Conservation (phyloP, 2,329 filamentous ascomycete genomes). For the Apiospora kogelbergensis region DNA sequence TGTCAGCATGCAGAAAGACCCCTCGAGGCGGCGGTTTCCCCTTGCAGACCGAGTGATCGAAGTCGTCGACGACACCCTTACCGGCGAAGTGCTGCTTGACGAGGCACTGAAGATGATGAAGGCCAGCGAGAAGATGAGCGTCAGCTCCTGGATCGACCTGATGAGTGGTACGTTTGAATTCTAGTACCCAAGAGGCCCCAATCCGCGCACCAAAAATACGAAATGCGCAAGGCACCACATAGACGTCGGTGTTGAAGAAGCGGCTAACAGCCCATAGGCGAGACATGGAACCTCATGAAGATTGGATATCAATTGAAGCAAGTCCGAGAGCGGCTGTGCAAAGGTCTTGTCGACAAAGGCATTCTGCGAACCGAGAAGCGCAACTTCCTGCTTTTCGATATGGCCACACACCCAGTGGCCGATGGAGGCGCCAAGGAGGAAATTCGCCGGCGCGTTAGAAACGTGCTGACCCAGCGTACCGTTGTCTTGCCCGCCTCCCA, state of each 20-base stretch:
- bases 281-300: conserved; percentile 99
- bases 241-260: background rate
- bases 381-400: conserved; percentile 99
- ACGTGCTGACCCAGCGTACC: conserved; percentile 88
- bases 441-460: conserved; percentile 88
- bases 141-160: conserved; percentile 97
- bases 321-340: conserved; percentile 94
- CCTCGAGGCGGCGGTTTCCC: conserved; percentile 85
- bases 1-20: conserved; percentile 98
- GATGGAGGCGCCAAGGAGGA: conserved; percentile 98
- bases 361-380: conserved; percentile 98
- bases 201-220: conserved; percentile 9
- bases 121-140: conserved; percentile 99
- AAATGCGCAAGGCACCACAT: background rate
- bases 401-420: conserved; percentile 97
- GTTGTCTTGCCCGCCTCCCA: conserved; percentile 84
- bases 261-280: conserved; percentile 58
- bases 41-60: conserved; percentile 93
- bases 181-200: conserved; percentile 1
- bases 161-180: conserved; percentile 77
- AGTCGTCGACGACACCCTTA: conserved; percentile 94
- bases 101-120: conserved; percentile 99
- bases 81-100: conserved; percentile 94
- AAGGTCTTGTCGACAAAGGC: conserved; percentile 97
- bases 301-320: conserved; percentile 99